A percentile compares a stretch with the other conserved stretches of the same genome.
Conservation (phyloP, 805 yeast species). For the Yamadazyma kitorensis region DNA sequence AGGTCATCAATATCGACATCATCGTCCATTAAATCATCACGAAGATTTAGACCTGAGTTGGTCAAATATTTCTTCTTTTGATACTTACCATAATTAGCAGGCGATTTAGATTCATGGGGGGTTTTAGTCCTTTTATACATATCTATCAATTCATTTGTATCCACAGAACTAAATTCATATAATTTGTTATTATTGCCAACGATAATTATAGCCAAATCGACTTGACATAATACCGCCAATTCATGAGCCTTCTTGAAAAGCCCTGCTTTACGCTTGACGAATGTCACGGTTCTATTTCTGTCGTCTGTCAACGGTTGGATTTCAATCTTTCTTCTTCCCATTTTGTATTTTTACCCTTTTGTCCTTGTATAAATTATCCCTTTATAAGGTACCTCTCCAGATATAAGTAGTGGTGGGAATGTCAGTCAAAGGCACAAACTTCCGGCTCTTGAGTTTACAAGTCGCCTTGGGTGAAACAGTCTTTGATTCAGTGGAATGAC, state of each 20-base stretch:
- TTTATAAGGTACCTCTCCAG: no score
- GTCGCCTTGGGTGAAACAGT: no score
- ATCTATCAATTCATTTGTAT: constrained; percentile 38
- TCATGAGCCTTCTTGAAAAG: constrained; percentile 85
- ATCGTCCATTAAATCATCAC: constrained; percentile 19
- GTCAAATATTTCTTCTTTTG: constrained; percentile 32
- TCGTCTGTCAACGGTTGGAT: constrained; percentile 90
- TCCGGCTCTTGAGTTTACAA: no score
- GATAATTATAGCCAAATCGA: constrained; percentile 87
- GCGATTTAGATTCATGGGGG: constrained; percentile 61
- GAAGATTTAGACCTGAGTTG: neutral
- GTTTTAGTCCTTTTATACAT: constrained; percentile 19
- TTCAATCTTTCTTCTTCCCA: constrained; percentile 97
- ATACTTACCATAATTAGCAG: constrained; percentile 65
- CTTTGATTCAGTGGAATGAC: no score
- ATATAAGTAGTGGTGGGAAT: no score
- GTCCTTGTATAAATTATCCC: no score
- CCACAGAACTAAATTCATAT: constrained; percentile 79
- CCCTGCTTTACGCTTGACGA: constrained; percentile 93
- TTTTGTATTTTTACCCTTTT: constrained; percentile 27
- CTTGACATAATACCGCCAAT: constrained; percentile 85
- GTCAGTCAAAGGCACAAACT: no score
- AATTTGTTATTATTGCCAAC: constrained; percentile 79
- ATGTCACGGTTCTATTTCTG: constrained; percentile 81
- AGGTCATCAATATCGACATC: no score